Evolutionary conservation across 148 eudicot species (phyloP).

Genomic region (Euryodendron excelsum): DNA sequence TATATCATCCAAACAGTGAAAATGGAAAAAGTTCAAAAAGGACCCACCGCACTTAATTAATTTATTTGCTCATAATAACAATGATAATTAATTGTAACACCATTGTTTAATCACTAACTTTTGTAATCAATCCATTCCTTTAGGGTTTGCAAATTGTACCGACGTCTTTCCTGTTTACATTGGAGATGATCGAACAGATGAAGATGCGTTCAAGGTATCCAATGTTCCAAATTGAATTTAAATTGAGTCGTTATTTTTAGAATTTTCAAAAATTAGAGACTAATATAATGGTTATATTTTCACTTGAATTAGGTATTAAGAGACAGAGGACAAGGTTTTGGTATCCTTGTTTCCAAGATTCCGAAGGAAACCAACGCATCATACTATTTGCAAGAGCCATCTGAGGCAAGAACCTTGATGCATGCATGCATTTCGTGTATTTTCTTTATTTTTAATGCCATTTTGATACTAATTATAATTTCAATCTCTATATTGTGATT

Average conservation of each 20-base stretch:
- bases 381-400: constrained; percentile 73
- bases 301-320: constrained; percentile 51
- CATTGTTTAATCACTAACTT: constrained; percentile 3
- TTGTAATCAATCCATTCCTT: background rate
- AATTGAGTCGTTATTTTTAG: background rate
- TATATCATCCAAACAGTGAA: background rate
- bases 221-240: background rate
- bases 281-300: background rate
- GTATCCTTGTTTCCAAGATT: constrained; percentile 80
- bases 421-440: background rate
- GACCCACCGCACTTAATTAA: background rate
- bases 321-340: constrained; percentile 86
- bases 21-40: background rate
- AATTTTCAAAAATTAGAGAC: background rate
- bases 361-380: constrained; percentile 89
- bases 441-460: background rate
- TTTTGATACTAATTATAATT: background rate
- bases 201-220: constrained; percentile 93
- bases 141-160: constrained; percentile 63
- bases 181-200: constrained; percentile 92
- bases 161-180: constrained; percentile 88
- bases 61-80: background rate
- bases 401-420: constrained; percentile 46
- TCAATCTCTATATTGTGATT: background rate
- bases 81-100: background rate